Percentiles rank a stretch among this genome's conserved stretches.
Conservation (phyloP, 495 filamentous ascomycete species). For the Aspergillus conjunctus region DNA sequence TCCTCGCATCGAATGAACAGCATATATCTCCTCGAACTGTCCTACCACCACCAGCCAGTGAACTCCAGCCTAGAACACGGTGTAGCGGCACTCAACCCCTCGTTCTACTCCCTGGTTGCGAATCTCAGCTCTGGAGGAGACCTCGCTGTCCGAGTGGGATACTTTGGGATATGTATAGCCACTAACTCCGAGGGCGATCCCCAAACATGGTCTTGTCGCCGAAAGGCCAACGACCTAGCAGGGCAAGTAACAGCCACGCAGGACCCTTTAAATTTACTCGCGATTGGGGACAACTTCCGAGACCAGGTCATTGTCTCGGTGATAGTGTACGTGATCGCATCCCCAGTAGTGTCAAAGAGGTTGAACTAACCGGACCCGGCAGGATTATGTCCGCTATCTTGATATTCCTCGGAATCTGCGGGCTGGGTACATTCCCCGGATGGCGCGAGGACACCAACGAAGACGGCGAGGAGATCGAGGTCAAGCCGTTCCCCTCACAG, state of each 20-base stretch:
- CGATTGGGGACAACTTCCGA: slow-evolving; percentile 6
- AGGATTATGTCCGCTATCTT: background rate
- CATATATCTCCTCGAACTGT: slow-evolving; percentile 3
- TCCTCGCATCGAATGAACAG: background rate
- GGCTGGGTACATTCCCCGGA: background rate
- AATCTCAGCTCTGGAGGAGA: slow-evolving; percentile 7
- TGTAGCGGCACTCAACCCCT: background rate
- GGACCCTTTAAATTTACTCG: background rate
- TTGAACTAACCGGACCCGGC: background rate
- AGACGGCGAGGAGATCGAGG: background rate
- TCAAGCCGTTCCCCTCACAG: background rate
- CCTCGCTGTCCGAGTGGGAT: background rate
- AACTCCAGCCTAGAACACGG: background rate
- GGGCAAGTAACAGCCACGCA: background rate
- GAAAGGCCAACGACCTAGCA: background rate
- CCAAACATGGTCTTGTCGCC: background rate
- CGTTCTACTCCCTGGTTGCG: slow-evolving; percentile 1
- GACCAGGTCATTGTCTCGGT: slow-evolving; percentile 7
- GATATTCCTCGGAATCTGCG: background rate
- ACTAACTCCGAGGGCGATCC: background rate
- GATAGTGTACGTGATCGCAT: slow-evolving; percentile 1
- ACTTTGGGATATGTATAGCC: slow-evolving; percentile 8
- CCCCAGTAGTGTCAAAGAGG: background rate
- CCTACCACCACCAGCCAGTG: background rate
- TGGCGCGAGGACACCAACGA: background rate